Evolutionary conservation across 2,329 filamentous ascomycete species (phyloP).

Genomic region (Aspergillus caelatus): DNA sequence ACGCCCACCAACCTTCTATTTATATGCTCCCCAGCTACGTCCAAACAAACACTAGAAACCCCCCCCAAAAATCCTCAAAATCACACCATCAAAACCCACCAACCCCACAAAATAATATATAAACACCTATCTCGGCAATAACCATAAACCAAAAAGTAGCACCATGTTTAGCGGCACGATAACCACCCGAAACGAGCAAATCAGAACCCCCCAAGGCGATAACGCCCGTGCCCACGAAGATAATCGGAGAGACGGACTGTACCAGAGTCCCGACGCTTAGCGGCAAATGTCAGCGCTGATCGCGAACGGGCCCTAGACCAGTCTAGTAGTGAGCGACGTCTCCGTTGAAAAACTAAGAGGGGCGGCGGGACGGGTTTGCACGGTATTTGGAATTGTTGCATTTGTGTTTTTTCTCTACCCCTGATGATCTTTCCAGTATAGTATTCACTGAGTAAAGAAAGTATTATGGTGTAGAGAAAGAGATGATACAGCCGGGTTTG

Average conservation of each 20-base stretch:
- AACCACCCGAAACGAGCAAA: neutral
- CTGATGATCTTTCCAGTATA: neutral
- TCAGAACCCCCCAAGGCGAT: neutral
- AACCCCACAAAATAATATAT: neutral
- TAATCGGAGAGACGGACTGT: slow-evolving; percentile 4
- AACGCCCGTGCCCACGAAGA: neutral
- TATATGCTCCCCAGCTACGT: neutral
- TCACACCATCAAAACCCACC: no score
- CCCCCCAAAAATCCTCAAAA: no score
- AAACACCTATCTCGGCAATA: no score
- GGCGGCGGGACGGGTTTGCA: neutral
- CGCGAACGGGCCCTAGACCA: slow-evolving; percentile 4
- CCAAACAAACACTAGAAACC: neutral
- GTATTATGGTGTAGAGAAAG: neutral
- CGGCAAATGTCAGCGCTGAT: slow-evolving; percentile 5
- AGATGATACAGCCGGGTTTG: neutral
- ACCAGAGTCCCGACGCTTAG: slow-evolving; percentile 4
- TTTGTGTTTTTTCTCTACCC: neutral
- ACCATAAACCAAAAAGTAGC: neutral
- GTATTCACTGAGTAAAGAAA: no score
- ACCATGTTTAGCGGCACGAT: neutral
- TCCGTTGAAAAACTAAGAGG: neutral
- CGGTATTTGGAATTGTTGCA: neutral
- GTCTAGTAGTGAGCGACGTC: neutral
- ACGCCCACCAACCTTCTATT: neutral